These are phyloP conservation scores for Pyrus communis DNA, from an alignment of 306 rosid genomes.

Conservation along the genomic window DNA sequence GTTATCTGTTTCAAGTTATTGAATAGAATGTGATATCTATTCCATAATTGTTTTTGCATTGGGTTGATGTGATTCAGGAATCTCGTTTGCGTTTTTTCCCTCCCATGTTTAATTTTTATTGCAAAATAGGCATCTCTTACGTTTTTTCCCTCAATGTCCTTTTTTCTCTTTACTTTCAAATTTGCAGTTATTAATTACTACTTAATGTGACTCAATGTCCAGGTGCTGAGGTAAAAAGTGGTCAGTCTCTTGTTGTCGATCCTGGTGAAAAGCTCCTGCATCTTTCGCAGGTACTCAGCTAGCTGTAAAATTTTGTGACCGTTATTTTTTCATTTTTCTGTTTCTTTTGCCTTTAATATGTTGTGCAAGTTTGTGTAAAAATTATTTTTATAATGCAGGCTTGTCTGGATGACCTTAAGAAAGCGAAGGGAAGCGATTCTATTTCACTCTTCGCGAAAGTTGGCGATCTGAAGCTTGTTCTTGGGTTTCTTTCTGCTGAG, in stretches of 20 bases:
- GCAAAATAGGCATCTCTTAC: not conserved
- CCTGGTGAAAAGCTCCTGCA: constrained; percentile 31
- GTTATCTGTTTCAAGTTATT: not conserved
- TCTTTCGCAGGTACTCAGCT: constrained; percentile 40
- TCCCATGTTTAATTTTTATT: not conserved
- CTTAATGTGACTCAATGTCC: not conserved
- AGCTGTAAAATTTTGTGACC: not conserved
- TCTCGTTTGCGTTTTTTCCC: not conserved
- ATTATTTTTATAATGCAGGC: constrained; percentile 33
- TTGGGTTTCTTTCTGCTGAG: constrained; percentile 52
- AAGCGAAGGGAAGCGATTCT: constrained; percentile 45
- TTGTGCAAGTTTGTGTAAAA: not conserved
- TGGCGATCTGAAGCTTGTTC: constrained; percentile 41
- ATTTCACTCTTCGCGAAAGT: constrained; percentile 40
- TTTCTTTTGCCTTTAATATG: not conserved
- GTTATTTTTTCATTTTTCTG: not conserved
- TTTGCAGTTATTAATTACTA: not conserved
- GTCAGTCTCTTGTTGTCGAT: constrained; percentile 32
- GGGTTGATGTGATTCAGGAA: not conserved
- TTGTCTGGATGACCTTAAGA: constrained; percentile 45
- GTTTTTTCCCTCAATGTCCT: not conserved
- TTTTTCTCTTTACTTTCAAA: no score
- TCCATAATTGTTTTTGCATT: not conserved
- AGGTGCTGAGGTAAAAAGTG: constrained; percentile 51
- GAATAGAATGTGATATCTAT: not conserved